Percentiles rank a stretch among this genome's conserved stretches.
Evolutionary conservation across 768 basidiomycete species (phyloP).

Genomic region (Dictyophora rubrovolvata): DNA sequence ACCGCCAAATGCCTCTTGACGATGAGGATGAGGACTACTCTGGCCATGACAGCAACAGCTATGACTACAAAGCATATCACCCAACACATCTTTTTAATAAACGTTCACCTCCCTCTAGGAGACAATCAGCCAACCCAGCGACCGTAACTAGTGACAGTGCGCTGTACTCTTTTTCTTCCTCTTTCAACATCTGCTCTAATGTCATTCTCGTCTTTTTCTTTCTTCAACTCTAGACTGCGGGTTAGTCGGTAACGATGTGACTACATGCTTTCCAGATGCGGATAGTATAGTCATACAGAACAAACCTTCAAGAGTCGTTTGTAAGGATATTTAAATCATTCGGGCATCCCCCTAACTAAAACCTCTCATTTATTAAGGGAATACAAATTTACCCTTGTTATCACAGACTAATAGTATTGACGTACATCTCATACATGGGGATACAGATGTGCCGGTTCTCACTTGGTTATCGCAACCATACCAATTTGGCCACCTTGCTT

Average conservation of each 20-base stretch:
- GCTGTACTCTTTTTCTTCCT: background rate
- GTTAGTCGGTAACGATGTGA: constrained; percentile 49
- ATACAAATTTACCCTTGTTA: constrained; percentile 57
- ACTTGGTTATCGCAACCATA: constrained; percentile 37
- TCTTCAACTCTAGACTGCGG: constrained; percentile 14
- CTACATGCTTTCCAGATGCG: constrained; percentile 65
- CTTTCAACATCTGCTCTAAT: background rate
- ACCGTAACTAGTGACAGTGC: background rate
- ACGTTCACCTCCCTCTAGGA: background rate
- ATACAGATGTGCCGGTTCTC: constrained; percentile 43
- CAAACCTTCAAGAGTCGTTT: constrained; percentile 68
- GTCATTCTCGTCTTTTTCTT: background rate
- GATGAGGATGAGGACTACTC: background rate
- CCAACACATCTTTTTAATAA: background rate
- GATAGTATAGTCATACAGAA: constrained; percentile 57
- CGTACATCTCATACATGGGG: constrained; percentile 69
- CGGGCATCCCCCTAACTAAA: too few species aligned
- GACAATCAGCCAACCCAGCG: background rate
- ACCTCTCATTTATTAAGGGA: constrained; percentile 41
- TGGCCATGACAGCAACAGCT: background rate
- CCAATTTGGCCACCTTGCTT: constrained; percentile 41
- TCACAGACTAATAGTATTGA: constrained; percentile 56
- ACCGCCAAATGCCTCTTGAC: background rate
- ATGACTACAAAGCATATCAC: background rate
- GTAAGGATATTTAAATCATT: constrained; percentile 35